These are phyloP conservation scores for Microsporum ferrugineum DNA, from an alignment of 2,329 filamentous ascomycete species.

Conservation along the genomic window DNA sequence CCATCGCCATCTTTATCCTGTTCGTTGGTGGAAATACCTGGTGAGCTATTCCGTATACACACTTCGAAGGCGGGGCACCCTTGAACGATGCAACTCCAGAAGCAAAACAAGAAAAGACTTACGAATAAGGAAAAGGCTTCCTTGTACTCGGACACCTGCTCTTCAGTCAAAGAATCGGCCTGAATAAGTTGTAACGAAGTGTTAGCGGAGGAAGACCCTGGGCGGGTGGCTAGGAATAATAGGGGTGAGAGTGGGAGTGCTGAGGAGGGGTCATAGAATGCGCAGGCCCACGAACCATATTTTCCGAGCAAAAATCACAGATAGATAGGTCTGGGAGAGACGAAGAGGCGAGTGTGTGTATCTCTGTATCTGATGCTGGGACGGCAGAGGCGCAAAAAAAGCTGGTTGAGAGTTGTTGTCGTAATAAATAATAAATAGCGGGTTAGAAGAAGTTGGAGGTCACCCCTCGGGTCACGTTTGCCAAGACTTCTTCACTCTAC, in stretches of 20 bases:
- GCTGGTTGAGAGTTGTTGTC: background rate
- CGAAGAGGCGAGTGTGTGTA: background rate
- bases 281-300: background rate
- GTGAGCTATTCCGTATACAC: constrained; percentile 6
- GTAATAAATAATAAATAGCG: background rate
- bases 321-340: background rate
- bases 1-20: constrained; percentile 91
- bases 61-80: constrained; percentile 3
- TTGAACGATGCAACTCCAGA: background rate
- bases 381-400: background rate
- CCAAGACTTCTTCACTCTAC: background rate
- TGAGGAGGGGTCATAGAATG: background rate
- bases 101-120: constrained; percentile 40
- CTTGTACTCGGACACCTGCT: constrained; percentile 99
- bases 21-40: constrained; percentile 14
- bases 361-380: background rate
- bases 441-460: background rate
- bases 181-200: constrained; percentile 29
- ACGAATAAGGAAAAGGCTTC: constrained; percentile 99
- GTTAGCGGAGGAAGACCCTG: background rate
- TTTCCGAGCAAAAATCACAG: background rate
- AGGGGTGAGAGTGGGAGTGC: background rate
- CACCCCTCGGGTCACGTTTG: constrained; percentile 2
- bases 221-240: background rate
- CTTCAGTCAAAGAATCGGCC: constrained; percentile 98